Percentiles rank a stretch among this genome's conserved stretches.
Conservation (phyloP, 1,284 basidiomycete genomes). For the Heliocybe sulcata region DNA sequence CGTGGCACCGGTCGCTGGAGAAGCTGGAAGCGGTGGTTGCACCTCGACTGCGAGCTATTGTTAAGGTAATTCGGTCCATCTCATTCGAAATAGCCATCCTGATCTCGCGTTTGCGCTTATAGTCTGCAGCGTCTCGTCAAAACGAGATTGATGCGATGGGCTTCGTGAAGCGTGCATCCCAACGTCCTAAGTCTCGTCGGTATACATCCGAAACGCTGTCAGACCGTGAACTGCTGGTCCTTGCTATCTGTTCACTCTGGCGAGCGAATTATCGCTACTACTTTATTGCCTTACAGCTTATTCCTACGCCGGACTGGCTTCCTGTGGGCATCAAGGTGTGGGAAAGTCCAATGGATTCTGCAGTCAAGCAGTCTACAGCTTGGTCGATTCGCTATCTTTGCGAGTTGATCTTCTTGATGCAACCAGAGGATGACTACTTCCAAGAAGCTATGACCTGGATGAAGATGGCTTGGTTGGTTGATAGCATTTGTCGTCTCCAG, state of each 20-base stretch:
- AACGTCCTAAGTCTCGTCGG: conserved; percentile 54
- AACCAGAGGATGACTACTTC: conserved; percentile 28
- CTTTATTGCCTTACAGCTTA: conserved; percentile 20
- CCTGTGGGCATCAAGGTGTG: conserved; percentile 38
- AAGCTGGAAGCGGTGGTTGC: conserved; percentile 37
- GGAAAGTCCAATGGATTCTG: conserved; percentile 52
- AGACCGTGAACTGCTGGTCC: conserved; percentile 59
- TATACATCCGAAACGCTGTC: conserved; percentile 48
- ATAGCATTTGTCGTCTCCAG: conserved; percentile 20
- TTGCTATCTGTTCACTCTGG: conserved; percentile 62
- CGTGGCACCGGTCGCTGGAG: conserved; percentile 49
- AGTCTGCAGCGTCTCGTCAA: conserved; percentile 40
- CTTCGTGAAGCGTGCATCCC: conserved; percentile 42
- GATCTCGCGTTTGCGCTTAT: conserved; percentile 13
- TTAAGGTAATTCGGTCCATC: conserved; percentile 34
- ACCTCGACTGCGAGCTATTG: conserved; percentile 45
- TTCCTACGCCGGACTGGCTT: not conserved
- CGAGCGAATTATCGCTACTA: conserved; percentile 50
- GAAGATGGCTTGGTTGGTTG: conserved; percentile 25
- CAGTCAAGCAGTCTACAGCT: conserved; percentile 53
- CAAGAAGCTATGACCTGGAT: conserved; percentile 27
- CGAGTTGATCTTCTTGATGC: conserved; percentile 35
- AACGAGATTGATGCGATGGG: conserved; percentile 55
- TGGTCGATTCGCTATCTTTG: conserved; percentile 40
- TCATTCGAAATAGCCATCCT: conserved; percentile 4